phyloP scores from a whole-genome alignment of 495 filamentous ascomycete genomes.

The Aspergillus heteromorphus region DNA sequence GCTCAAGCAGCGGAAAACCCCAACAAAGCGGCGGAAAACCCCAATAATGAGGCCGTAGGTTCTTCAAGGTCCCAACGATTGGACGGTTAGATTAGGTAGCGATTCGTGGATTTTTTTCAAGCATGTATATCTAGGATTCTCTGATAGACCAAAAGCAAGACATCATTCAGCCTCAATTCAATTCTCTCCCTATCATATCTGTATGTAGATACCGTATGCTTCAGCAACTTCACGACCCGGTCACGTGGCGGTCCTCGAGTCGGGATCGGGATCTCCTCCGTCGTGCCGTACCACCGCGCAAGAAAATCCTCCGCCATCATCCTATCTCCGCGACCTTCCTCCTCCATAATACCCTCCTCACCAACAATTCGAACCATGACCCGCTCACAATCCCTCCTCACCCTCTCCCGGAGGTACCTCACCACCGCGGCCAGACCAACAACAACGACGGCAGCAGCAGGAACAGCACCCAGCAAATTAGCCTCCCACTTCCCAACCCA shows the following conservation, averaged over 20 bases:
- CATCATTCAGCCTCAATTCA: too few species aligned
- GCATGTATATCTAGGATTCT: neutral
- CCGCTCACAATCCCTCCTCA: neutral
- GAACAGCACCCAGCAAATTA: neutral
- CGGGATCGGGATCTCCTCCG: too few species aligned
- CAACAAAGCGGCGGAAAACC: constrained; percentile 18
- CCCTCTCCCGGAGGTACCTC: constrained; percentile 5
- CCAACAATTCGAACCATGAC: neutral
- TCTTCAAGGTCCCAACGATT: neutral
- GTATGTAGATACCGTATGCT: too few species aligned
- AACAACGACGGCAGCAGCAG: neutral
- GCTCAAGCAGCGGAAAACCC: constrained; percentile 21
- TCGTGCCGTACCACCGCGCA: too few species aligned
- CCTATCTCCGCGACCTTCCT: constrained; percentile 5
- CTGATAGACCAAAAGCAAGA: too few species aligned
- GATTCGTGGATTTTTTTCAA: neutral
- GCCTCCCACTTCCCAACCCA: neutral
- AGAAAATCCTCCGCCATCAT: neutral
- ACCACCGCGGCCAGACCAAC: neutral
- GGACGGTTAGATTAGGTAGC: neutral
- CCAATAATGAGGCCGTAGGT: neutral
- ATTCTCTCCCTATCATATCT: too few species aligned
- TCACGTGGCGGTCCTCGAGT: too few species aligned
- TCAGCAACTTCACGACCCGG: too few species aligned
- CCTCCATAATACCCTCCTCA: neutral